Evolutionary conservation across 2,329 filamentous ascomycete genomes (phyloP).

Genomic region (Fonsecaea nubica): DNA sequence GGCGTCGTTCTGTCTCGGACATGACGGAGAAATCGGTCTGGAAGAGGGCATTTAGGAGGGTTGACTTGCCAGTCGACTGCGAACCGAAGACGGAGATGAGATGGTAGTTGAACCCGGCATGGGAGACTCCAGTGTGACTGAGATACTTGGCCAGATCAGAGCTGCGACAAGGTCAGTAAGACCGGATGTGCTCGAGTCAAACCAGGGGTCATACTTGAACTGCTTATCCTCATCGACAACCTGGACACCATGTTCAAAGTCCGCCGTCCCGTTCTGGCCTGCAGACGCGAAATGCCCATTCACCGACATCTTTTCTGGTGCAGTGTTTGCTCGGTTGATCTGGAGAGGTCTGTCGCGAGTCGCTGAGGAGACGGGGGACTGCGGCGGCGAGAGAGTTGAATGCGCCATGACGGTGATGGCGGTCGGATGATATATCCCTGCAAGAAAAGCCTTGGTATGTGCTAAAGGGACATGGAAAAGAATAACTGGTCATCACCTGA

Average conservation of each 20-base stretch:
- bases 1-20: constrained; percentile 89
- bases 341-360: constrained; percentile 29
- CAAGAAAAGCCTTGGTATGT: constrained; percentile 22
- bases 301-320: constrained; percentile 49
- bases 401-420: constrained; percentile 36
- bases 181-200: not conserved
- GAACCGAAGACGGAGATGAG: constrained; percentile 98
- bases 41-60: constrained; percentile 92
- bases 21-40: constrained; percentile 97
- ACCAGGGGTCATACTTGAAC: constrained; percentile 76
- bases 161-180: constrained; percentile 55
- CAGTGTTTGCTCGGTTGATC: constrained; percentile 40
- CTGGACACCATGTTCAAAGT: constrained; percentile 91
- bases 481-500: constrained; percentile 27
- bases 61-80: constrained; percentile 98
- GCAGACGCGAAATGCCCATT: constrained; percentile 56
- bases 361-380: constrained; percentile 29
- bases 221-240: constrained; percentile 95
- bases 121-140: constrained; percentile 76
- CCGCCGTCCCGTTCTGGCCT: constrained; percentile 47
- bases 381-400: constrained; percentile 33
- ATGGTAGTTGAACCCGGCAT: constrained; percentile 97
- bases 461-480: constrained; percentile 26
- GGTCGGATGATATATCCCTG: constrained; percentile 24
- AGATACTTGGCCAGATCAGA: constrained; percentile 82